Evolutionary conservation across 2,329 filamentous ascomycete species (phyloP).

Genomic region (Geoglossum cookeanum): DNA sequence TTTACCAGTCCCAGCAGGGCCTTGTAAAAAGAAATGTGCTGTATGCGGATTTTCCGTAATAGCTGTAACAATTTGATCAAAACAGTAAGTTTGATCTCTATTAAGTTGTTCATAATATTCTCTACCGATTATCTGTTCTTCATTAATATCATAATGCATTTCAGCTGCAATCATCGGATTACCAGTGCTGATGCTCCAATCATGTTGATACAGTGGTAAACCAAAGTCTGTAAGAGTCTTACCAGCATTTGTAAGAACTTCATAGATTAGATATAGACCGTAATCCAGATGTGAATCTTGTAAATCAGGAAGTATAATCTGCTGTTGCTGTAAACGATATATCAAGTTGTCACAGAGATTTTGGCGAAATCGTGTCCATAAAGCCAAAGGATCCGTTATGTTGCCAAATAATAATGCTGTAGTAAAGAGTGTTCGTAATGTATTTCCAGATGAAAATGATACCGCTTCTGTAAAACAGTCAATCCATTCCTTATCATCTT

Average conservation of each 20-base stretch:
- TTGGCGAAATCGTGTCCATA: background rate
- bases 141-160: background rate
- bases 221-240: background rate
- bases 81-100: background rate
- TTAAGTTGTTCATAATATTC: background rate
- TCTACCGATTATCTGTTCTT: background rate
- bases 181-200: background rate
- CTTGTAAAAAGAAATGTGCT: no score
- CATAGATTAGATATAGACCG: background rate
- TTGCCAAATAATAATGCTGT: background rate
- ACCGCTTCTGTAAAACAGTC: no score
- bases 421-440: background rate
- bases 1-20: no score
- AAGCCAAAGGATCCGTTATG: background rate
- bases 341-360: background rate
- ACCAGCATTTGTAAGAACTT: background rate
- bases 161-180: background rate
- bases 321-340: background rate
- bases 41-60: no score
- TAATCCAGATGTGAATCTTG: background rate
- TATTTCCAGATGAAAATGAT: background rate
- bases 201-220: background rate
- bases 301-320: background rate
- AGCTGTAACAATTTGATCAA: background rate
- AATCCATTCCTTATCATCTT: no score